Conservation (phyloP, 495 filamentous ascomycete genomes). For the Aspergillus incahuasiensis region DNA sequence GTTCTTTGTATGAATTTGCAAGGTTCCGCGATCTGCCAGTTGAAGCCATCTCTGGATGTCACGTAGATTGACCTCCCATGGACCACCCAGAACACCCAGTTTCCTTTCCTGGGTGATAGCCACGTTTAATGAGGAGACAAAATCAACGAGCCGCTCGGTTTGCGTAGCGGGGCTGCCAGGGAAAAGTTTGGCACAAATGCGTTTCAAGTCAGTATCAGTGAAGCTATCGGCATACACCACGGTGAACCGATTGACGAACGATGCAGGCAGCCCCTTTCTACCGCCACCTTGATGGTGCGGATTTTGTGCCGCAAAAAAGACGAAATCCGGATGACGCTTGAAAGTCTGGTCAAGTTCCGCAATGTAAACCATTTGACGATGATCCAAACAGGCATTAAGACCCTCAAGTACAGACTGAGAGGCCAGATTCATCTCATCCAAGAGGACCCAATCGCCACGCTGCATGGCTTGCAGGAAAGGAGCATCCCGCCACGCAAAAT, state of each 20-base stretch:
- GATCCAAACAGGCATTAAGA: conserved; percentile 94
- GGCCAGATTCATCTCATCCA: conserved; percentile 99
- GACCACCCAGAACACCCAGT: conserved; percentile 76
- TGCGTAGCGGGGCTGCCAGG: conserved; percentile 51
- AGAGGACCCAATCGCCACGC: conserved; percentile 86
- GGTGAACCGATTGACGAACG: conserved; percentile 96
- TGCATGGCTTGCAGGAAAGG: conserved; percentile 97
- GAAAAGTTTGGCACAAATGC: conserved; percentile 76
- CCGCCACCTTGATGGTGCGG: conserved; percentile 96
- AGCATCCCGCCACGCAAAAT: conserved; percentile 92
- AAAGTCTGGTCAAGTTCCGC: conserved; percentile 93
- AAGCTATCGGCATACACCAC: conserved; percentile 95
- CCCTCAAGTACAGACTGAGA: conserved; percentile 97
- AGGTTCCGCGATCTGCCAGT: conserved; percentile 51
- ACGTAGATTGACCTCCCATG: conserved; percentile 96
- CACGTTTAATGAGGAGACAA: conserved; percentile 71
- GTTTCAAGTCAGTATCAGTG: conserved; percentile 68
- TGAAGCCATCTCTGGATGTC: conserved; percentile 89
- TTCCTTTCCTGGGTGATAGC: conserved; percentile 59
- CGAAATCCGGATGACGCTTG: conserved; percentile 80
- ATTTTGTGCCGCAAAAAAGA: conserved; percentile 94
- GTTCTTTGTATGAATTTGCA: conserved; percentile 53
- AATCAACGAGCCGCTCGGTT: conserved; percentile 63
- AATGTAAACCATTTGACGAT: conserved; percentile 93
- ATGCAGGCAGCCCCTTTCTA: conserved; percentile 88